A percentile compares a stretch with the other conserved stretches of the same genome.
Conservation (phyloP, 1,139 yeast species). For the Yamadazyma oceani region DNA sequence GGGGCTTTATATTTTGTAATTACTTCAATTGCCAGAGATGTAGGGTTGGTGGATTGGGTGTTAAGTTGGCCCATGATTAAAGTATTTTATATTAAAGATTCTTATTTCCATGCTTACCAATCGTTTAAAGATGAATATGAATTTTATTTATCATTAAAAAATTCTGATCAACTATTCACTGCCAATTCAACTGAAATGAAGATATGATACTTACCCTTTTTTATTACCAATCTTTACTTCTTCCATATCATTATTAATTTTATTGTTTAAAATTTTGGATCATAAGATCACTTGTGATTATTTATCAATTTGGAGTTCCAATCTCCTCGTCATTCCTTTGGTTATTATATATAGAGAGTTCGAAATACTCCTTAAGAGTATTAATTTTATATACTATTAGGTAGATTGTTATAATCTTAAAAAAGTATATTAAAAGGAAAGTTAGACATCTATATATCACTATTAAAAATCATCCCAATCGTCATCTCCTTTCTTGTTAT, state of each 20-base stretch:
- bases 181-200: constrained; percentile 1
- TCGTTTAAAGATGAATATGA: constrained; percentile 41
- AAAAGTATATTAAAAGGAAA: too few species aligned
- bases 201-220: too few species aligned
- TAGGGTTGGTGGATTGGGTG: constrained; percentile 62
- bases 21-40: constrained; percentile 53
- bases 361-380: not conserved
- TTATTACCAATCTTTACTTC: too few species aligned
- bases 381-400: not conserved
- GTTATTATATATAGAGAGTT: too few species aligned
- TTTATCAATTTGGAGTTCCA: too few species aligned
- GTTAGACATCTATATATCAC: too few species aligned
- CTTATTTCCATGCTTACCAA: constrained; percentile 44
- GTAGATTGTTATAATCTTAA: not conserved
- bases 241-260: not conserved
- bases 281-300: too few species aligned
- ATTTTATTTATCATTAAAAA: constrained; percentile 15
- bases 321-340: too few species aligned
- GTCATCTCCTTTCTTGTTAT: constrained; percentile 31
- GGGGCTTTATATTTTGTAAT: constrained; percentile 61
- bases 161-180: constrained; percentile 3
- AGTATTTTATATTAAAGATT: constrained; percentile 57
- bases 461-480: constrained; percentile 49
- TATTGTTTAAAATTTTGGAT: not conserved
- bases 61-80: constrained; percentile 48